Percentiles rank a stretch among this genome's conserved stretches.
These are phyloP conservation scores for Nakazawaea sp. DNA, from an alignment of 805 yeast genomes.

Conservation along the genomic window DNA sequence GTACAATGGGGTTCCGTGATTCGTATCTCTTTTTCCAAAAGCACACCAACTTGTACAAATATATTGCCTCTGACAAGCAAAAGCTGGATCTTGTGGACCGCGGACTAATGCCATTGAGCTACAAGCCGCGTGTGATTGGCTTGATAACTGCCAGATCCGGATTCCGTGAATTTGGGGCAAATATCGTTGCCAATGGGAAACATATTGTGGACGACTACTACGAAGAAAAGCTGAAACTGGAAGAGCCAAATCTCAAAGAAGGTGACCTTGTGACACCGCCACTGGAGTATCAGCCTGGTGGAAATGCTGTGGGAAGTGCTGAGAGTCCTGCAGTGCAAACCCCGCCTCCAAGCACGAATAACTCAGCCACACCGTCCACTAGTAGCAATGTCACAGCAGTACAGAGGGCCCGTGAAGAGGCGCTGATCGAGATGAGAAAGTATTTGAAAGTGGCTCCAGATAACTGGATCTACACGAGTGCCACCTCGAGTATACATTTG, in stretches of 20 bases:
- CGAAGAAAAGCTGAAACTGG: slow-evolving; percentile 47
- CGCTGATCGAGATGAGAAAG: too few species aligned
- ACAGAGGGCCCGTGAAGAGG: too few species aligned
- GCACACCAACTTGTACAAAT: slow-evolving; percentile 69
- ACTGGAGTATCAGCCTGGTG: slow-evolving; percentile 16
- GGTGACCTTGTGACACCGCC: slow-evolving; percentile 69
- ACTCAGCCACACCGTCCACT: too few species aligned
- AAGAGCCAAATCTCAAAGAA: slow-evolving; percentile 53
- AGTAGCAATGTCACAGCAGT: too few species aligned
- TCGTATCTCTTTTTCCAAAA: slow-evolving; percentile 85
- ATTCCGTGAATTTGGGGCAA: slow-evolving; percentile 88
- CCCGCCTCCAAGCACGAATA: too few species aligned
- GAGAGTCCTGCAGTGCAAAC: too few species aligned
- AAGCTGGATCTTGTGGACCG: slow-evolving; percentile 78
- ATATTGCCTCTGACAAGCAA: slow-evolving; percentile 67
- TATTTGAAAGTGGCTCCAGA: slow-evolving; percentile 39
- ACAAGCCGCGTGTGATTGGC: slow-evolving; percentile 85
- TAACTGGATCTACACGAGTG: slow-evolving; percentile 82
- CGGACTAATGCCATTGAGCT: slow-evolving; percentile 79
- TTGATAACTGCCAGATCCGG: slow-evolving; percentile 87
- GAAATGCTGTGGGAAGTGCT: slow-evolving; percentile 6
- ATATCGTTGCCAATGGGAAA: slow-evolving; percentile 71
- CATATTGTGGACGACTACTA: slow-evolving; percentile 85
- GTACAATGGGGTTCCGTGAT: slow-evolving; percentile 90
- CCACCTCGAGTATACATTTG: slow-evolving; percentile 66